A percentile compares a stretch with the other conserved stretches of the same genome.
Conservation (phyloP, 192 early-diverging fungal genomes). For the Thoreauomyces humboldtii region DNA sequence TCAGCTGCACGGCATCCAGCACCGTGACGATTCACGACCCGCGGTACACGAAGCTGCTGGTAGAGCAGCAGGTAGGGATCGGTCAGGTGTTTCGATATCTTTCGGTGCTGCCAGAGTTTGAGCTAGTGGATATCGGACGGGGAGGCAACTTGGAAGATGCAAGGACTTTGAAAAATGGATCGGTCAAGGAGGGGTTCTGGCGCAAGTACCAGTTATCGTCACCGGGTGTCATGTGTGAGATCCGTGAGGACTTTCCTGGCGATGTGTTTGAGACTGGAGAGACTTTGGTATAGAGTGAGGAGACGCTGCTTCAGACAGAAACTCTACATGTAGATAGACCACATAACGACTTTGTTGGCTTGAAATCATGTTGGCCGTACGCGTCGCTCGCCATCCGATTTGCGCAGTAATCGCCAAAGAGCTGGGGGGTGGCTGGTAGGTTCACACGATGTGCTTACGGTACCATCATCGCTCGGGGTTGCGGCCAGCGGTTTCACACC, state of each 20-base stretch:
- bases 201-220: slow-evolving; percentile 29
- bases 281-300: no score
- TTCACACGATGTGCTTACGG: no score
- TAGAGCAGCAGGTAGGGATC: slow-evolving; percentile 44
- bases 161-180: background rate
- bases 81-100: slow-evolving; percentile 56
- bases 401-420: no score
- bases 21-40: slow-evolving; percentile 35
- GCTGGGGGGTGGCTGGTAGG: no score
- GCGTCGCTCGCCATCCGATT: no score
- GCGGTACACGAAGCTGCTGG: slow-evolving; percentile 34
- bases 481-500: no score
- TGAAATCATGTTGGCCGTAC: no score
- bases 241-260: slow-evolving; percentile 39
- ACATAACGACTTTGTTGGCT: no score
- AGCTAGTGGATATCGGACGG: slow-evolving; percentile 31
- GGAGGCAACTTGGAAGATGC: background rate
- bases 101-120: slow-evolving; percentile 48
- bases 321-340: no score
- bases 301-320: no score
- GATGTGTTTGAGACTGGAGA: no score
- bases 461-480: no score
- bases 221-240: slow-evolving; percentile 27
- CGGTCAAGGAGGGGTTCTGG: slow-evolving; percentile 26
- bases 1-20: slow-evolving; percentile 43